phyloP scores from a whole-genome alignment of 176 grass and related monocot species.

The Avena insularis region DNA sequence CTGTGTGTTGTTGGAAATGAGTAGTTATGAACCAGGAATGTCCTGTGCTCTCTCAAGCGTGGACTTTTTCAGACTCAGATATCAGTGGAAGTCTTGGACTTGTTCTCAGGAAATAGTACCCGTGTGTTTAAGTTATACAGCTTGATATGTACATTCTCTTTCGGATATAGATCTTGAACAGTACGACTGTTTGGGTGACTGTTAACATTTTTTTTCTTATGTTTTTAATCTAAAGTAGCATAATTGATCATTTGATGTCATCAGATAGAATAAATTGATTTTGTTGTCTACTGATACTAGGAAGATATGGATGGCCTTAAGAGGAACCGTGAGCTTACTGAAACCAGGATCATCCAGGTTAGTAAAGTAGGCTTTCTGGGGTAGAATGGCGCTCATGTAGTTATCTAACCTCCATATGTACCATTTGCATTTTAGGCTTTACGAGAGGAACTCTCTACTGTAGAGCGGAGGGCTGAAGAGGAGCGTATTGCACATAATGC shows the following conservation, averaged over 20 bases:
- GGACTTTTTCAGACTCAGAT: conserved; percentile 7
- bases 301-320: conserved; percentile 89
- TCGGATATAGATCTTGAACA: conserved; percentile 20
- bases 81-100: conserved; percentile 31
- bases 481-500: conserved; percentile 96
- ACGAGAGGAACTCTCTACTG: conserved; percentile 86
- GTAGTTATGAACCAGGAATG: background rate
- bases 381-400: conserved; percentile 21
- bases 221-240: background rate
- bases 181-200: background rate
- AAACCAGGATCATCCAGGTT: conserved; percentile 98
- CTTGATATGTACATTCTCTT: background rate
- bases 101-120: background rate
- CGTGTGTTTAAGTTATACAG: conserved; percentile 6
- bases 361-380: conserved; percentile 34
- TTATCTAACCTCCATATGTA: conserved; percentile 38
- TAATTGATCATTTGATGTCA: background rate
- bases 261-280: conserved; percentile 14
- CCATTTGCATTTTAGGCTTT: conserved; percentile 69
- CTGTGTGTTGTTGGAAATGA: background rate
- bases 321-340: conserved; percentile 89
- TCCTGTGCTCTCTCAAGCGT: background rate
- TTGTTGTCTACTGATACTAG: conserved; percentile 65
- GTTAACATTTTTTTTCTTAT: conserved; percentile 6
- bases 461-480: conserved; percentile 91